phyloP scores from a whole-genome alignment of 2,329 filamentous ascomycete genomes.

The Cercospora beticola region DNA sequence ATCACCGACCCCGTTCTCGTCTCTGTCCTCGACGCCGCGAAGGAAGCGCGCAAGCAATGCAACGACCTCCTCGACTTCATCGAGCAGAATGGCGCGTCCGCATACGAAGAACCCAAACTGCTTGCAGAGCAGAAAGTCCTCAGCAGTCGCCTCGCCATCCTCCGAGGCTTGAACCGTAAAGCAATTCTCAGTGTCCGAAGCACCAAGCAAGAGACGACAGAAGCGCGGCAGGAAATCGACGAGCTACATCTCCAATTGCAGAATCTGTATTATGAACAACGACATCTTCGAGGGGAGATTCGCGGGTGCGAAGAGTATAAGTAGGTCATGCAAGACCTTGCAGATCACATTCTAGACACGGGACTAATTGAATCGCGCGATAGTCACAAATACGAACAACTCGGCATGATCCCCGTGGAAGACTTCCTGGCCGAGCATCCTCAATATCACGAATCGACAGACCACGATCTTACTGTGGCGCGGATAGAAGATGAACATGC shows the following conservation, averaged over 20 bases:
- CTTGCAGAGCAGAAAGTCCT: constrained; percentile 67
- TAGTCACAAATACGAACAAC: constrained; percentile 57
- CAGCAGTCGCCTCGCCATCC: constrained; percentile 72
- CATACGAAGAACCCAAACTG: constrained; percentile 42
- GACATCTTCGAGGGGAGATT: constrained; percentile 87
- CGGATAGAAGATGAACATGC: constrained; percentile 87
- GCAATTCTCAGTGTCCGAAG: constrained; percentile 78
- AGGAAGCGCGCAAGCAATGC: constrained; percentile 70
- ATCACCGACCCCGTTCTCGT: constrained; percentile 66
- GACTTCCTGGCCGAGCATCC: constrained; percentile 77
- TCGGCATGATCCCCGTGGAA: constrained; percentile 80
- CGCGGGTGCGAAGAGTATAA: constrained; percentile 86
- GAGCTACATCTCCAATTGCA: constrained; percentile 87
- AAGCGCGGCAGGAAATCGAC: constrained; percentile 88
- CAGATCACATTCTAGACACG: not conserved
- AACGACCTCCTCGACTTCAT: constrained; percentile 60
- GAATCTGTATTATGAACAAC: constrained; percentile 94
- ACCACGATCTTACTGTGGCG: constrained; percentile 82
- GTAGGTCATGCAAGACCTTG: constrained; percentile 47
- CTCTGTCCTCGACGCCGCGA: constrained; percentile 70
- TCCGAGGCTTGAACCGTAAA: constrained; percentile 79
- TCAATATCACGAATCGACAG: constrained; percentile 68
- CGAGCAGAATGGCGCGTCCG: constrained; percentile 43
- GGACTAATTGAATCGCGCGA: not conserved
- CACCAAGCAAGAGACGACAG: constrained; percentile 82